Evolutionary conservation across 1,139 yeast species (phyloP).

Genomic region (Nakaseomyces delphensis): DNA sequence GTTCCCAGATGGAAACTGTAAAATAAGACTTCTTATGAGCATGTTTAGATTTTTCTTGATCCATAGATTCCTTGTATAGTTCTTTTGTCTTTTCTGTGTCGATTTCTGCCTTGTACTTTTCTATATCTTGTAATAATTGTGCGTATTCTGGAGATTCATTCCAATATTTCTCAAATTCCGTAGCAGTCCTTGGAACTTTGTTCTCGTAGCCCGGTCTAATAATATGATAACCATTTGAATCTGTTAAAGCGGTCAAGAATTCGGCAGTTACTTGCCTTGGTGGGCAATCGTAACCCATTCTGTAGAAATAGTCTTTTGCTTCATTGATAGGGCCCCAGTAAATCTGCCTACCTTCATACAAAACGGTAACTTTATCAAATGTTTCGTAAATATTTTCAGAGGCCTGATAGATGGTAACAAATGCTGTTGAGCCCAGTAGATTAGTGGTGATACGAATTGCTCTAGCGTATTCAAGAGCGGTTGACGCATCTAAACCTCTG

Average conservation of each 20-base stretch:
- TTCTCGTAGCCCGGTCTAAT: slow-evolving; percentile 45
- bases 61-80: slow-evolving; percentile 34
- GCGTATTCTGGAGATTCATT: slow-evolving; percentile 45
- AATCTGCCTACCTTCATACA: slow-evolving; percentile 40
- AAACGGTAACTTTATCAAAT: slow-evolving; percentile 39
- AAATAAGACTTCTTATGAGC: slow-evolving; percentile 38
- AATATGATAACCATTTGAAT: slow-evolving; percentile 29
- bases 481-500: slow-evolving; percentile 53
- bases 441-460: slow-evolving; percentile 38
- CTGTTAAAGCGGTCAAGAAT: slow-evolving; percentile 50
- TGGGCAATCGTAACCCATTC: slow-evolving; percentile 47
- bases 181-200: slow-evolving; percentile 58
- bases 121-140: slow-evolving; percentile 39
- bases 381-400: slow-evolving; percentile 41
- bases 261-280: slow-evolving; percentile 53
- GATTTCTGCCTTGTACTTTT: slow-evolving; percentile 34
- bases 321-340: slow-evolving; percentile 35
- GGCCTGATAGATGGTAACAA: slow-evolving; percentile 41
- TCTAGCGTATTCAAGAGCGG: slow-evolving; percentile 42
- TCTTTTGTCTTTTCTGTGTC: slow-evolving; percentile 37
- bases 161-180: slow-evolving; percentile 64
- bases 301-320: slow-evolving; percentile 40
- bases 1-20: slow-evolving; percentile 40
- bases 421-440: slow-evolving; percentile 34
- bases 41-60: slow-evolving; percentile 36